Evolutionary conservation across 2,329 filamentous ascomycete genomes (phyloP).

Genomic region (Amphichorda felina): DNA sequence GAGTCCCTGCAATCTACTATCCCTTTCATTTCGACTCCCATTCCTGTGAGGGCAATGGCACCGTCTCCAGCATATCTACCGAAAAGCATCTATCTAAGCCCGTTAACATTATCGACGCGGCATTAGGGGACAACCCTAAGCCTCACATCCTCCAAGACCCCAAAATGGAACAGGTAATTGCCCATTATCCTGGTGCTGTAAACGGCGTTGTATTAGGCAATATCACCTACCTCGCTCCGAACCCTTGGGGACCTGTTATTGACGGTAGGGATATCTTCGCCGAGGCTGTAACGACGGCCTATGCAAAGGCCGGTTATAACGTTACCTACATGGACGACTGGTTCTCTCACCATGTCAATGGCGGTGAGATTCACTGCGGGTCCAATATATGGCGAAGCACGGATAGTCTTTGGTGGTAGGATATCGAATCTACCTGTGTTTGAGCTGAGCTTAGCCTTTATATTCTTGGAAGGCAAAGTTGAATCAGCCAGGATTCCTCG

Average conservation of each 20-base stretch:
- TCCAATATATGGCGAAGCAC: slow-evolving; percentile 8
- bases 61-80: too few species aligned
- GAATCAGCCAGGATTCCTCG: too few species aligned
- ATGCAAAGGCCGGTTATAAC: slow-evolving; percentile 9
- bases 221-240: slow-evolving; percentile 7
- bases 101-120: background rate
- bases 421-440: too few species aligned
- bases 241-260: slow-evolving; percentile 14
- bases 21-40: too few species aligned
- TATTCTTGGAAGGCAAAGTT: too few species aligned
- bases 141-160: background rate
- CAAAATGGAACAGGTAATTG: background rate
- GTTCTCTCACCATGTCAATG: slow-evolving; percentile 10
- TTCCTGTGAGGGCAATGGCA: background rate
- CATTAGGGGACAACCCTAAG: background rate
- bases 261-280: slow-evolving; percentile 12
- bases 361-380: slow-evolving; percentile 15
- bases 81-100: too few species aligned
- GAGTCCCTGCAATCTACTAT: slow-evolving; percentile 9
- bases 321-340: slow-evolving; percentile 14
- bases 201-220: slow-evolving; percentile 11
- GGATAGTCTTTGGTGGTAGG: slow-evolving; percentile 8
- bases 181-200: slow-evolving; percentile 8
- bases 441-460: too few species aligned
- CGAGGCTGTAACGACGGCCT: slow-evolving; percentile 8